Evolutionary conservation across 148 eudicot species (phyloP).

Genomic region (Chenopodium berlandieri): DNA sequence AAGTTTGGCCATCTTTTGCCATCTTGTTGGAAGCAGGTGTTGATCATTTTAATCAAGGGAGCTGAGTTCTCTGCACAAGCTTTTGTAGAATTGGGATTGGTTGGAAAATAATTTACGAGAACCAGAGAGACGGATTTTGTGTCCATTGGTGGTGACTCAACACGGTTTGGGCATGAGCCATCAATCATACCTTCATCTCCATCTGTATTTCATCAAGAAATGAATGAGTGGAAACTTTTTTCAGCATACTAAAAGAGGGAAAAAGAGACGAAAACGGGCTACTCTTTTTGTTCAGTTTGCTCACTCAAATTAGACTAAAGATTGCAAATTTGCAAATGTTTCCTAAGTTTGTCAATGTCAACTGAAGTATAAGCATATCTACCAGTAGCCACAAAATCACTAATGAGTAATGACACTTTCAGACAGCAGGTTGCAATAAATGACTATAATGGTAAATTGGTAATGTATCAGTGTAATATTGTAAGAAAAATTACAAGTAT

Average conservation of each 20-base stretch:
- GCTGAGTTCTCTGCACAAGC: slow-evolving; percentile 83
- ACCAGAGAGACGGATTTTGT: slow-evolving; percentile 56
- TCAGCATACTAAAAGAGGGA: background rate
- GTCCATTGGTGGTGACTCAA: slow-evolving; percentile 65
- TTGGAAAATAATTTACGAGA: slow-evolving; percentile 77
- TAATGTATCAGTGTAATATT: background rate
- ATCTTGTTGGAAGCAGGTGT: slow-evolving; percentile 60
- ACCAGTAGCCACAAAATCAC: background rate
- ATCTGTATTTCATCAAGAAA: slow-evolving; percentile 50
- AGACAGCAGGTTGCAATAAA: background rate
- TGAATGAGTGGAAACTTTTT: background rate
- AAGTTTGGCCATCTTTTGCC: slow-evolving; percentile 93
- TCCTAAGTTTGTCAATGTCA: background rate
- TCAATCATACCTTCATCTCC: slow-evolving; percentile 66
- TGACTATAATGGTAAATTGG: no score
- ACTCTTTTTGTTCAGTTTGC: background rate
- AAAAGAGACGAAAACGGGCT: background rate
- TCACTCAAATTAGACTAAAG: background rate
- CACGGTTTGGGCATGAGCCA: slow-evolving; percentile 67
- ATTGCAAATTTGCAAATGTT: background rate
- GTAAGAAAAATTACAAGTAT: background rate
- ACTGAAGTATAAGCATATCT: no score
- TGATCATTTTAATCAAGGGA: slow-evolving; percentile 55
- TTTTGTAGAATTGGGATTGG: slow-evolving; percentile 52
- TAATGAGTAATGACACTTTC: background rate